These are phyloP conservation scores for Golubevia pallescens DNA, from an alignment of 1,284 basidiomycete species.

Conservation along the genomic window DNA sequence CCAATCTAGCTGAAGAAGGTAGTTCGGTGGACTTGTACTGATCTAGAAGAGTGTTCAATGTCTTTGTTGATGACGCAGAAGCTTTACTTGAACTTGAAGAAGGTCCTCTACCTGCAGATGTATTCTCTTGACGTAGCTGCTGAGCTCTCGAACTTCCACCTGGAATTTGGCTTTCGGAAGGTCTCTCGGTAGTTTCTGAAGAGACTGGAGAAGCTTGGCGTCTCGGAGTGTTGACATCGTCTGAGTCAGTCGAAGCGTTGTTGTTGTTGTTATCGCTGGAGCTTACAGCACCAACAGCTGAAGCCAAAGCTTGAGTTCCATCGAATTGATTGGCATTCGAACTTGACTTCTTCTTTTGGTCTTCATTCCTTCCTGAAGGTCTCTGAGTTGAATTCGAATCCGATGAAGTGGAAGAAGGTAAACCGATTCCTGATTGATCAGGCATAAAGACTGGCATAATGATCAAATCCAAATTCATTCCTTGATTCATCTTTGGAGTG, in stretches of 20 bases:
- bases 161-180: not conserved
- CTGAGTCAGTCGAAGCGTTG: not conserved
- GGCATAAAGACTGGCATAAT: constrained; percentile 45
- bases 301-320: constrained; percentile 36
- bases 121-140: not conserved
- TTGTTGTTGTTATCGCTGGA: constrained; percentile 17
- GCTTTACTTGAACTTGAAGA: too few relatives aligned
- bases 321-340: constrained; percentile 2
- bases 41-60: constrained; percentile 48
- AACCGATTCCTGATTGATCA: constrained; percentile 20
- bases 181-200: not conserved
- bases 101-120: not conserved
- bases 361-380: not conserved
- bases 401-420: not conserved
- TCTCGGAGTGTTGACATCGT: not conserved
- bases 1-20: constrained; percentile 47
- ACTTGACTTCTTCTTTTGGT: constrained; percentile 6
- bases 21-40: constrained; percentile 45
- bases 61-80: constrained; percentile 24
- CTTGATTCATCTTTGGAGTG: not conserved
- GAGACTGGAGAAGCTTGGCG: not conserved
- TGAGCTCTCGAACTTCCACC: not conserved
- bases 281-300: constrained; percentile 29
- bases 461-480: constrained; percentile 43
- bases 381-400: constrained; percentile 4